A percentile compares a stretch with the other conserved stretches of the same genome.
phyloP scores from a whole-genome alignment of 2,329 filamentous ascomycete species.

The Fusarium circinatum region DNA sequence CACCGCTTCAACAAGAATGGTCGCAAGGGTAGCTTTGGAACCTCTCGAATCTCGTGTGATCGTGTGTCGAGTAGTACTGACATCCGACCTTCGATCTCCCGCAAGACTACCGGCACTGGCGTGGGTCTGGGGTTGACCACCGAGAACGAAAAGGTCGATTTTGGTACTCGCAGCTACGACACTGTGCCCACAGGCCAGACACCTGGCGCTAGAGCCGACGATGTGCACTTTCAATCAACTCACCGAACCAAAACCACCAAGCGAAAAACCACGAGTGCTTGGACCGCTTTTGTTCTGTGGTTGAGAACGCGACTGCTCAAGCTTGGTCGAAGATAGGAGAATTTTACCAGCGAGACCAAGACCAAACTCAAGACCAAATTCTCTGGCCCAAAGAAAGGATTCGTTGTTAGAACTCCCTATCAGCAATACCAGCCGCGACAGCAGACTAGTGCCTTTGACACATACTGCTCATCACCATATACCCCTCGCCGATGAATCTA shows the following conservation, averaged over 20 bases:
- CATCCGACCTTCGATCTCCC: constrained; percentile 44
- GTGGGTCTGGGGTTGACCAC: constrained; percentile 25
- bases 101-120: constrained; percentile 42
- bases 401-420: constrained; percentile 21
- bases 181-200: constrained; percentile 48
- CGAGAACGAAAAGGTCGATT: constrained; percentile 56
- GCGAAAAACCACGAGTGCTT: constrained; percentile 69
- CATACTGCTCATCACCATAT: constrained; percentile 29
- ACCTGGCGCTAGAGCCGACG: constrained; percentile 50
- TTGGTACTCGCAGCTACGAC: constrained; percentile 60
- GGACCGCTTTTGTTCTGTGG: constrained; percentile 73
- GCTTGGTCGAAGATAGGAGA: constrained; percentile 53
- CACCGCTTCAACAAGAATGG: constrained; percentile 59
- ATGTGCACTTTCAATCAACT: constrained; percentile 56
- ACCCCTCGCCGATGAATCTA: constrained; percentile 16
- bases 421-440: constrained; percentile 16
- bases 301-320: constrained; percentile 63
- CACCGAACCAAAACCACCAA: constrained; percentile 62
- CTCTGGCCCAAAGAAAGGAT: constrained; percentile 18
- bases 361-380: constrained; percentile 23
- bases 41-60: constrained; percentile 48
- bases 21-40: constrained; percentile 52
- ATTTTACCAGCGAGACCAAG: constrained; percentile 33
- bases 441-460: constrained; percentile 2
- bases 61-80: constrained; percentile 47